These are phyloP conservation scores for Ceratobasidium sp. DNA, from an alignment of 1,284 basidiomycete genomes.

Conservation along the genomic window DNA sequence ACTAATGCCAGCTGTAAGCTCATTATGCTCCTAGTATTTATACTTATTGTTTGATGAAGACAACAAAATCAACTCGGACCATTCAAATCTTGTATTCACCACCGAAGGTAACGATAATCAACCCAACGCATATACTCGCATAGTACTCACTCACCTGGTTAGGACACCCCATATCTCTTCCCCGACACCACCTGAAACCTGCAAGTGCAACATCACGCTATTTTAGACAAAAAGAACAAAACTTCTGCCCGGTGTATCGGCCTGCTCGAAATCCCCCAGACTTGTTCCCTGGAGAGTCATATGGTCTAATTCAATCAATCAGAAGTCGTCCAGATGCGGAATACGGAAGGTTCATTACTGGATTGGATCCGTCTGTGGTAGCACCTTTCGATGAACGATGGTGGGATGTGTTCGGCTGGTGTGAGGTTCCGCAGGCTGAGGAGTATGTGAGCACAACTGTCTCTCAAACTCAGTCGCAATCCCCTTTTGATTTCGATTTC, in stretches of 20 bases:
- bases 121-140: neutral
- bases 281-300: conserved; percentile 53
- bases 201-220: conserved; percentile 67
- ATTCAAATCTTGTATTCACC: conserved; percentile 86
- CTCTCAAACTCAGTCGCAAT: conserved; percentile 20
- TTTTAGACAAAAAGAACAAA: conserved; percentile 62
- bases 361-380: conserved; percentile 47
- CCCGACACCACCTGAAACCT: conserved; percentile 63
- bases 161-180: conserved; percentile 81
- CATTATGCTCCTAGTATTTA: conserved; percentile 70
- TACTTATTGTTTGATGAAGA: conserved; percentile 91
- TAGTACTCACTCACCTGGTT: neutral
- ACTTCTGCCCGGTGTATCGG: conserved; percentile 71
- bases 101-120: conserved; percentile 70
- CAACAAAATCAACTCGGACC: conserved; percentile 76
- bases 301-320: conserved; percentile 72
- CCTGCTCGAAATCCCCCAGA: conserved; percentile 56
- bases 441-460: conserved; percentile 66
- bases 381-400: conserved; percentile 48
- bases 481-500: conserved; percentile 38
- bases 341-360: conserved; percentile 76
- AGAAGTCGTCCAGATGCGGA: conserved; percentile 77
- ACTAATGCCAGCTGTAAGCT: conserved; percentile 10
- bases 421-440: conserved; percentile 73
- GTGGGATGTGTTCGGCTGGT: conserved; percentile 78